Conservation (phyloP, 176 grass and related monocot species). For the Bolboschoenus planiculmis region DNA sequence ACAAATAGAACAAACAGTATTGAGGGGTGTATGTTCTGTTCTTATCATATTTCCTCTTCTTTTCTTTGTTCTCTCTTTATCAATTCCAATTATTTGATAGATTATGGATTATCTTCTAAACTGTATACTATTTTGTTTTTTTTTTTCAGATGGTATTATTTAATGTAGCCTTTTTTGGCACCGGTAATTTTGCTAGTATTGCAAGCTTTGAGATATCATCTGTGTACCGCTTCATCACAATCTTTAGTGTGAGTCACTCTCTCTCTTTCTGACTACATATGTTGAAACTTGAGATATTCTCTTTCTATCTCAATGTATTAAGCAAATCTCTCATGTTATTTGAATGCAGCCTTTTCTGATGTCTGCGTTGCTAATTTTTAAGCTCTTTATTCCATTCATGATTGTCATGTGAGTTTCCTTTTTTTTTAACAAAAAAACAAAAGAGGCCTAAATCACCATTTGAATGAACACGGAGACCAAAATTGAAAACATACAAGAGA, state of each 20-base stretch:
- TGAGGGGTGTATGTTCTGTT: background rate
- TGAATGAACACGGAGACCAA: background rate
- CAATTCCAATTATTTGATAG: background rate
- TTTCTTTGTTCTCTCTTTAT: background rate
- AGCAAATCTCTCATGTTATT: constrained; percentile 9
- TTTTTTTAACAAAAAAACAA: background rate
- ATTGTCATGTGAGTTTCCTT: constrained; percentile 84
- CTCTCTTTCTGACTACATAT: constrained; percentile 21
- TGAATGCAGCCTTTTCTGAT: constrained; percentile 88
- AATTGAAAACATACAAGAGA: background rate
- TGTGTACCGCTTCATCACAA: constrained; percentile 95
- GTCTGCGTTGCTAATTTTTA: constrained; percentile 92
- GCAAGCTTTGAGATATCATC: constrained; percentile 99
- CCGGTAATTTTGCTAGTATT: constrained; percentile 98
- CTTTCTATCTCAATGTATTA: constrained; percentile 23
- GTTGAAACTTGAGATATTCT: background rate
- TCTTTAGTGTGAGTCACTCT: constrained; percentile 72
- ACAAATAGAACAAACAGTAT: background rate
- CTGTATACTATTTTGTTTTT: constrained; percentile 17
- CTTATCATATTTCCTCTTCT: background rate
- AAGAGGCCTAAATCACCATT: background rate
- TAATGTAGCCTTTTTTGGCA: constrained; percentile 97
- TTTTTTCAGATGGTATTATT: constrained; percentile 74
- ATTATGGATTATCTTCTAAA: constrained; percentile 19
- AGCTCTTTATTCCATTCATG: constrained; percentile 96